Conservation (phyloP, 2,329 filamentous ascomycete genomes). For the Capronia coronata region DNA sequence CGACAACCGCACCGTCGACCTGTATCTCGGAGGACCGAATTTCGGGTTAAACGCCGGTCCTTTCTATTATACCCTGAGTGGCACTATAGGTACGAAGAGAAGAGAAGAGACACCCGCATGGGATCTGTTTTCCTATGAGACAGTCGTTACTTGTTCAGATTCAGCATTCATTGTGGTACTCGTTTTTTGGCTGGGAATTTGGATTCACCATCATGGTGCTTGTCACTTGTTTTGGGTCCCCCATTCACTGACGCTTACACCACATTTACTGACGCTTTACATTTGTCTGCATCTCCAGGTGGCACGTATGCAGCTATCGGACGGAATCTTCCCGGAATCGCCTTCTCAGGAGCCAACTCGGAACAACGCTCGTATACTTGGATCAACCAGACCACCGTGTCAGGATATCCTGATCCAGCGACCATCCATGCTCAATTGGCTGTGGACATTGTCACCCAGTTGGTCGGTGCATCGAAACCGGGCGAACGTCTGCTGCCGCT, state of each 20-base stretch:
- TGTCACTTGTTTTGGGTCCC: too few relatives aligned
- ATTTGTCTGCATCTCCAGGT: too few relatives aligned
- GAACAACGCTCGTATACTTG: constrained; percentile 41
- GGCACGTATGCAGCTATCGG: constrained; percentile 48
- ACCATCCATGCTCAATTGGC: constrained; percentile 41
- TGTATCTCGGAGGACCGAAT: constrained; percentile 52
- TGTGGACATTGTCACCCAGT: constrained; percentile 41
- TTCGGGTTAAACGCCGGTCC: constrained; percentile 50
- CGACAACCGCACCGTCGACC: constrained; percentile 46
- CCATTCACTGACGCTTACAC: too few relatives aligned
- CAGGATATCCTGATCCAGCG: constrained; percentile 37
- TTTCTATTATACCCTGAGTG: constrained; percentile 49
- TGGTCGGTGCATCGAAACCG: constrained; percentile 36
- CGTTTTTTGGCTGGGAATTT: too few relatives aligned
- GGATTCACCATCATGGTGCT: too few relatives aligned
- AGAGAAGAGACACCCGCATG: too few relatives aligned
- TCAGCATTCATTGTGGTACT: too few relatives aligned
- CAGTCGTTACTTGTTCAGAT: too few relatives aligned
- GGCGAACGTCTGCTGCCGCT: constrained; percentile 38
- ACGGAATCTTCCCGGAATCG: constrained; percentile 47
- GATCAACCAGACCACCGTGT: constrained; percentile 36
- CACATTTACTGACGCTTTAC: too few relatives aligned
- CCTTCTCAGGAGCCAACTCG: constrained; percentile 42
- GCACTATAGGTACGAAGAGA: constrained; percentile 36
- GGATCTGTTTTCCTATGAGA: too few relatives aligned